Evolutionary conservation across 768 basidiomycete genomes (phyloP).

Genomic region (Stropharia rugosoannulata): DNA sequence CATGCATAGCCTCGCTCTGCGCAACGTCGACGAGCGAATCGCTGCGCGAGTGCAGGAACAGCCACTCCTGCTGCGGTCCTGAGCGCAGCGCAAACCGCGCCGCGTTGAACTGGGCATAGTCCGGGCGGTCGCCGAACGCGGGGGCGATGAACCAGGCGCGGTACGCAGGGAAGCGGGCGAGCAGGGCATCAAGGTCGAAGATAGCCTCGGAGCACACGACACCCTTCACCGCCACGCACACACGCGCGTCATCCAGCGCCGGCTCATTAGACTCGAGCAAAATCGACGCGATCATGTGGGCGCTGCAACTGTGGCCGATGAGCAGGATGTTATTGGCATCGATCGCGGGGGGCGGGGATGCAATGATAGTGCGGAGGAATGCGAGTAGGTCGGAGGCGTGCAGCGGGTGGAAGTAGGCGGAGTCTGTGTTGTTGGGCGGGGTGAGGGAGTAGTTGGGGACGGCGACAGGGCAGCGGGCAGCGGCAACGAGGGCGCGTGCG

Average conservation of each 20-base stretch:
- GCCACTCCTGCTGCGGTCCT: constrained; percentile 43
- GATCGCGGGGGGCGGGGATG: constrained; percentile 42
- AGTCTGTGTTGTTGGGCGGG: constrained; percentile 34
- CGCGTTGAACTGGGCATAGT: constrained; percentile 51
- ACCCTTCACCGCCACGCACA: constrained; percentile 47
- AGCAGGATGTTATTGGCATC: constrained; percentile 49
- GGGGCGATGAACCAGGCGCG: constrained; percentile 65
- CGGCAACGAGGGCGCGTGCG: constrained; percentile 49
- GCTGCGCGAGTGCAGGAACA: constrained; percentile 71
- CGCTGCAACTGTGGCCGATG: constrained; percentile 79
- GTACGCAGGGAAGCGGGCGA: constrained; percentile 67
- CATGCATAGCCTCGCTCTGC: constrained; percentile 63
- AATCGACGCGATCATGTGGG: constrained; percentile 76
- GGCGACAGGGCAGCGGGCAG: constrained; percentile 57
- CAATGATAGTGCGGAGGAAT: constrained; percentile 57
- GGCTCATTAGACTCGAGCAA: constrained; percentile 54
- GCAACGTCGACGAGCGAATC: constrained; percentile 64
- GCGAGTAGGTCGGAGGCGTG: constrained; percentile 67
- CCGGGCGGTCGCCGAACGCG: constrained; percentile 52
- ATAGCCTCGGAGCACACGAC: constrained; percentile 75
- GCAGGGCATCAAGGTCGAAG: constrained; percentile 68
- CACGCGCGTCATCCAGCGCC: constrained; percentile 36
- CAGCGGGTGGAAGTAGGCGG: constrained; percentile 59
- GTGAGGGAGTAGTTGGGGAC: constrained; percentile 83
- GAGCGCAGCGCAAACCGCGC: constrained; percentile 37